Evolutionary conservation across 2,329 filamentous ascomycete species (phyloP), one percentile per base, ranked within the genome.

Genomic region (Thermoascus crustaceus): DNA sequence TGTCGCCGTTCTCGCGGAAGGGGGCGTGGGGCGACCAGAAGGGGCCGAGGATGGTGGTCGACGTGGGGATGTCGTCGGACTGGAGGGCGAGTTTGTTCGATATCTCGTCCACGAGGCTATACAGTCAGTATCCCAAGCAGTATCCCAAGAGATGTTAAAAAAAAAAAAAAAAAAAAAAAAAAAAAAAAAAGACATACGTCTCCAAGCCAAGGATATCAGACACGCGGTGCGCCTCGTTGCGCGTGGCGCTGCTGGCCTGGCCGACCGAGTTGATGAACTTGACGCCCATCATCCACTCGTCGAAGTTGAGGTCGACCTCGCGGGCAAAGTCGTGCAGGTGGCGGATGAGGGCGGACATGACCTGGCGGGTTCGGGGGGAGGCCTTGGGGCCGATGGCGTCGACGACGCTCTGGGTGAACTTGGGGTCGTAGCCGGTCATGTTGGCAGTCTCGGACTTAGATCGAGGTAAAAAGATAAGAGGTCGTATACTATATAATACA

Each of bases 301-400:
- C 82, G 20, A 76, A 71, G 11, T 78, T 85, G 34, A 88, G 74
- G 63, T 87, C 81, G 45, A 84, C 75, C 54, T 88, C 83, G 39
- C 83, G 77, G 38, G 77, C 74, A 58, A 87, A 87, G 63, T 86
- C 81, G 66, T 88, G 83, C 39, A 88, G 69, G 64, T 87, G 82
- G 32, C 65, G 69, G 60, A 86, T 78, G 48, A 86, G 61, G 18
- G 73, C 68, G 41, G 68, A 60, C 51, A 87, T 66, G 49, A 87
- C 68, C 45, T 75, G 66, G 40, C 78, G 73, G 50, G 77, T 73
- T 41, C 83, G 71, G 39, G 78, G 75, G 34, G 72, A 66, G 8
- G 77, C 76, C 50, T 82, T 77, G 49, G 81, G 78, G 35, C 80
- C 77, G 69, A 85, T 86, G 49, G 78, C 72, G 45, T 83, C 73